phyloP scores from a whole-genome alignment of 495 filamentous ascomycete genomes.

The Parathielavia appendiculata region DNA sequence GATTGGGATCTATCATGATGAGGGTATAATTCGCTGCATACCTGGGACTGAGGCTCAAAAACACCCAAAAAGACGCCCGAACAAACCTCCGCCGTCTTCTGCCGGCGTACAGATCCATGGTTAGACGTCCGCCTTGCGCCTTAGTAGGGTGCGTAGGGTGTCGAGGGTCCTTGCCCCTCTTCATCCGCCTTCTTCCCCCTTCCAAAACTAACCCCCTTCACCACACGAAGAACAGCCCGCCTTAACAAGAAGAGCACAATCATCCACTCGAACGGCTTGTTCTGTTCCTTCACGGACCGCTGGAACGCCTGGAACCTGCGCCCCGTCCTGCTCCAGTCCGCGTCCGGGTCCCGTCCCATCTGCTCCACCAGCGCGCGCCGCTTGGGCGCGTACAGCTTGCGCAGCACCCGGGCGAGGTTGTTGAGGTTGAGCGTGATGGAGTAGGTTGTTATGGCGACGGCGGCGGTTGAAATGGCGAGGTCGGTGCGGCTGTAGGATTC shows the following conservation, averaged over 20 bases:
- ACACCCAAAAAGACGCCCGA: no score
- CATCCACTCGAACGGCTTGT: slow-evolving; percentile 6
- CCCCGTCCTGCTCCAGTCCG: not conserved
- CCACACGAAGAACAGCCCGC: not conserved
- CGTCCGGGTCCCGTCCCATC: not conserved
- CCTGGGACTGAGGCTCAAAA: no score
- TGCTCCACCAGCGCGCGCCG: not conserved
- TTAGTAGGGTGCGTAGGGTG: no score
- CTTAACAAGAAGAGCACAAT: not conserved
- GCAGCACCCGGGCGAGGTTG: not conserved
- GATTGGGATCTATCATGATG: not conserved
- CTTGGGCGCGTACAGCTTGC: not conserved
- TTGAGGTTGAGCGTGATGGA: slow-evolving; percentile 15
- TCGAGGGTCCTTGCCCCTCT: no score
- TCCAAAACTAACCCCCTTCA: not conserved
- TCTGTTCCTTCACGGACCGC: not conserved
- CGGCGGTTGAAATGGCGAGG: slow-evolving; percentile 4
- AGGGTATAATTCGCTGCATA: no score
- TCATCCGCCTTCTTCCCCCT: no score
- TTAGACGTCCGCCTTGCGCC: no score
- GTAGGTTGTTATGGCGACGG: slow-evolving; percentile 8
- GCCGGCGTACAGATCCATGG: no score
- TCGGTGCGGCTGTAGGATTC: slow-evolving; percentile 6
- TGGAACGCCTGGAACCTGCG: slow-evolving; percentile 1
- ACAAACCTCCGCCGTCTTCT: no score